A percentile compares a stretch with the other conserved stretches of the same genome.
These are phyloP conservation scores for Gossypium bickii DNA, from an alignment of 345 rosid species.

Conservation along the genomic window DNA sequence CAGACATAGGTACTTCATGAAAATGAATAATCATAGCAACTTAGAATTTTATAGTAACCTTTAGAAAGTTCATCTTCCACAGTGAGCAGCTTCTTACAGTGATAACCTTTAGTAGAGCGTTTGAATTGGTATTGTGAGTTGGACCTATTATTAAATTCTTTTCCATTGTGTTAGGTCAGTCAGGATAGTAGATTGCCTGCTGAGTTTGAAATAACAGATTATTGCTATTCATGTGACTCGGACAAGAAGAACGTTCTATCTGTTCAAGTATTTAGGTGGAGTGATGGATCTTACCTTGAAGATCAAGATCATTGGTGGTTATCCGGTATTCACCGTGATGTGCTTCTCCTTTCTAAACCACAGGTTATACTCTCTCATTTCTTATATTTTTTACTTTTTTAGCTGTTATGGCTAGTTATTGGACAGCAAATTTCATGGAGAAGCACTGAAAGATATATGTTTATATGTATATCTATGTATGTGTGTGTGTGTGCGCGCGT, in stretches of 20 bases:
- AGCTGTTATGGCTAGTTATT: not conserved
- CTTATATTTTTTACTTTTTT: not conserved
- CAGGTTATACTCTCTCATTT: constrained; percentile 43
- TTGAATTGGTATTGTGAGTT: not conserved
- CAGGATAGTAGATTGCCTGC: constrained; percentile 99
- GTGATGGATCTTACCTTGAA: constrained; percentile 99
- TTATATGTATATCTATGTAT: too few relatives aligned
- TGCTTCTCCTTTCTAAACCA: constrained; percentile 94
- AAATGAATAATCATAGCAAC: not conserved
- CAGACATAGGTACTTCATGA: not conserved
- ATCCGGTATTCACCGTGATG: constrained; percentile 95
- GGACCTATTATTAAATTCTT: constrained; percentile 18
- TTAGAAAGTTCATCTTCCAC: not conserved
- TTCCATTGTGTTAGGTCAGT: constrained; percentile 41
- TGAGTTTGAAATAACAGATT: constrained; percentile 93
- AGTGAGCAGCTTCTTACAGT: not conserved
- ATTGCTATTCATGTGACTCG: constrained; percentile 67
- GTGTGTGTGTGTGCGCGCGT: too few relatives aligned
- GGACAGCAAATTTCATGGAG: not conserved
- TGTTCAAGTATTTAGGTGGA: constrained; percentile 97
- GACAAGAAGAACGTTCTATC: constrained; percentile 82
- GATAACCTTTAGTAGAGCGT: not conserved
- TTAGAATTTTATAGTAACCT: not conserved
- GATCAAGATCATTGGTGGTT: constrained; percentile 99
- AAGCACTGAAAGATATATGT: not conserved